Base-by-base conservation (phyloP, 345 rosid species). In the Corymbia maculata region DNA sequence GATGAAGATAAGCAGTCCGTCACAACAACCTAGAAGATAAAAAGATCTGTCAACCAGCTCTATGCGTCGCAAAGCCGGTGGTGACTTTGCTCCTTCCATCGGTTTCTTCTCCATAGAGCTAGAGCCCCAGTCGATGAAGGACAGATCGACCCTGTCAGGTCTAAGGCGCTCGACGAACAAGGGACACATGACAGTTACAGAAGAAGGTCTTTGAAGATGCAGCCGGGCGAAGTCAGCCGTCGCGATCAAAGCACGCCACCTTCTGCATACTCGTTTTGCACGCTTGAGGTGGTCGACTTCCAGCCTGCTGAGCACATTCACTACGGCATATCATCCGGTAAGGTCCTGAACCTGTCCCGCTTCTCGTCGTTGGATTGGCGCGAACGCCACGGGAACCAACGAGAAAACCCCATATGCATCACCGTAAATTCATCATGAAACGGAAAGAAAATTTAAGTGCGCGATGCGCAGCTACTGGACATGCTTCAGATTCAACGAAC, bases 11-110 rank as follows among this genome's bases (percentile, higher is more conserved):
- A 68, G 45, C 79, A 68, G 24, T 70, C 82, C 82, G 47, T 36
- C 82, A 42, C 82, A 70, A 36, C 82, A 70, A 17, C 82, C 82
- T 36, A 17, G 47, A 70, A 70, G 82, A 70, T 36, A 26, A 36
- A 24, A 3, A 9, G 11, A 0, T 19, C 45, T 2, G 26, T 36
- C 7, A 22, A 70, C 5, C 10, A 2, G 12, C 11, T 36, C 2
- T 9, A 70, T 70, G 26, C 0, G 8, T 36, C 1, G 2, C 26
- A 17, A 70, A 17, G 47, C 45, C 47, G 4, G 82, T 10, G 3
- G 82, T 9, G 22, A 36, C 47, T 36, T 42, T 36, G 7, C 82
- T 36, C 45, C 45, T 70, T 13, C 24, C 17, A 70, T 36, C 82
- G 45, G 82, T 70, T 70, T 59, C 68, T 59, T 59, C 68, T 26